Conservation (phyloP, 495 filamentous ascomycete genomes). For the Neurospora sp. region DNA sequence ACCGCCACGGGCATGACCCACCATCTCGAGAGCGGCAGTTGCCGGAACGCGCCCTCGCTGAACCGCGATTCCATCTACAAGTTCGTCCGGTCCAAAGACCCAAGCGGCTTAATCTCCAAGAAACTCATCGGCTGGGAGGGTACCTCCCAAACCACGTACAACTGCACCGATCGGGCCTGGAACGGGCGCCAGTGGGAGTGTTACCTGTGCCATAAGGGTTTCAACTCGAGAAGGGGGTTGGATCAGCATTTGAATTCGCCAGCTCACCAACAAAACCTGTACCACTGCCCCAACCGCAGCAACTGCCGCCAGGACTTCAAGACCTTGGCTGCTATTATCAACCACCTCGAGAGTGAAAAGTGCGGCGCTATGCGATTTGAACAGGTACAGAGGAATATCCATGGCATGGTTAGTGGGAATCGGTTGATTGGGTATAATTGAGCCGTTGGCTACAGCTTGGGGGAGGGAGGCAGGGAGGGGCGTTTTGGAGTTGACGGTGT, state of each 20-base stretch:
- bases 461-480: neutral
- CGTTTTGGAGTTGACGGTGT: neutral
- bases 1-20: conserved; percentile 23
- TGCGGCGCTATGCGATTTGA: conserved; percentile 42
- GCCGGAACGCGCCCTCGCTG: conserved; percentile 7
- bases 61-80: conserved; percentile 22
- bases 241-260: conserved; percentile 27
- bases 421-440: conserved; percentile 3
- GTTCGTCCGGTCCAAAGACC: conserved; percentile 21
- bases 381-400: conserved; percentile 25
- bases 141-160: conserved; percentile 2
- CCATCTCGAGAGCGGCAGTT: conserved; percentile 22
- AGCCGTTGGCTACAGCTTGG: neutral
- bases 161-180: conserved; percentile 11
- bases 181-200: conserved; percentile 22
- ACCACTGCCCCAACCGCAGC: conserved; percentile 40
- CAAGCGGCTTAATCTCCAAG: conserved; percentile 22
- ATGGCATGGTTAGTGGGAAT: conserved; percentile 9
- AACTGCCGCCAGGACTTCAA: conserved; percentile 36
- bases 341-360: conserved; percentile 45
- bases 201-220: conserved; percentile 23
- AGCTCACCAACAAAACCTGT: conserved; percentile 36
- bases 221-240: conserved; percentile 1
- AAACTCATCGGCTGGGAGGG: conserved; percentile 22
- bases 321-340: conserved; percentile 39